Percentiles rank a stretch among this genome's conserved stretches.
Conservation (phyloP, 2,329 filamentous ascomycete genomes). For the Epichloe gansuensis region DNA sequence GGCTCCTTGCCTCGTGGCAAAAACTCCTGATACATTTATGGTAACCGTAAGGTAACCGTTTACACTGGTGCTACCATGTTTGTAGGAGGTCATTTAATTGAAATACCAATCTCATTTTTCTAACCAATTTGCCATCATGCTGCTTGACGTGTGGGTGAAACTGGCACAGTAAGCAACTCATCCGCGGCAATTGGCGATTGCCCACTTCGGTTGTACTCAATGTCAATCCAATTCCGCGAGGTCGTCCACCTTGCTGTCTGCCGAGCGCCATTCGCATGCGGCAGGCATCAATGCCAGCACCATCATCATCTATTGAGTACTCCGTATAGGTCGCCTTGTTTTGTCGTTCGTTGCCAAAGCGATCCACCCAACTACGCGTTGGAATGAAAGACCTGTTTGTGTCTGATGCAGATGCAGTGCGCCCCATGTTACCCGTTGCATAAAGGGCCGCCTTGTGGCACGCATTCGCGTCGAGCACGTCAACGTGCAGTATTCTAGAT, state of each 20-base stretch:
- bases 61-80: not conserved
- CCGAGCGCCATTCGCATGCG: too few species aligned
- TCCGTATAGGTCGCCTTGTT: not conserved
- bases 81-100: not conserved
- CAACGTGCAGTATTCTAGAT: not conserved
- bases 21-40: not conserved
- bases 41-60: not conserved
- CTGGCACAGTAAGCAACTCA: too few species aligned
- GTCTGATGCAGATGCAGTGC: not conserved
- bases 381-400: conserved; percentile 10
- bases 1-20: not conserved
- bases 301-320: not conserved
- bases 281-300: too few species aligned
- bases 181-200: too few species aligned
- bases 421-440: not conserved
- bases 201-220: too few species aligned
- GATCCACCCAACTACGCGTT: conserved; percentile 1
- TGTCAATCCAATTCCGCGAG: too few species aligned
- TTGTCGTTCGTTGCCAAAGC: not conserved
- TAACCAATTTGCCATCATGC: not conserved
- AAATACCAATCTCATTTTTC: not conserved
- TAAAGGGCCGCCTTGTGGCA: not conserved
- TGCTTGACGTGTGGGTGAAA: too few species aligned
- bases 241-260: too few species aligned
- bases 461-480: not conserved